Evolutionary conservation across 2,329 filamentous ascomycete genomes (phyloP).

Genomic region (Microthyrium microscopicum): DNA sequence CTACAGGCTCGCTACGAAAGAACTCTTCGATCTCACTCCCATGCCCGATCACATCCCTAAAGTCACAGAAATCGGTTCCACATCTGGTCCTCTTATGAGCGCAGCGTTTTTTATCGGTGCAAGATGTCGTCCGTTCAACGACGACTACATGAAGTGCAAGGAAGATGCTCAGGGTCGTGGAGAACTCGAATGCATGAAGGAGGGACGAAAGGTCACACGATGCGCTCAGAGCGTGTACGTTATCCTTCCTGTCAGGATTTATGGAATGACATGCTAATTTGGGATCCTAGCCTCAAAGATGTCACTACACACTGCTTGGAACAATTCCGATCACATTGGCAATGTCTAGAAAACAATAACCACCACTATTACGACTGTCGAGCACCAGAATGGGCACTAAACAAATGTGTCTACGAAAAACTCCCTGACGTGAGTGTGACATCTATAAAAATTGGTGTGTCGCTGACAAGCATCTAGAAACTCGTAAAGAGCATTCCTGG

Average conservation of each 20-base stretch:
- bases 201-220: constrained; percentile 88
- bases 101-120: constrained; percentile 95
- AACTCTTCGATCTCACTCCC: constrained; percentile 90
- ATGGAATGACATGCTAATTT: constrained; percentile 9
- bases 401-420: constrained; percentile 91
- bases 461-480: constrained; percentile 19
- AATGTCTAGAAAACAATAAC: constrained; percentile 93
- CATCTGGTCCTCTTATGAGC: constrained; percentile 78
- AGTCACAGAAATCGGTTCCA: constrained; percentile 85
- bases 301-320: constrained; percentile 88
- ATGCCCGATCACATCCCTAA: constrained; percentile 82
- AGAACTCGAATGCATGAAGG: constrained; percentile 89
- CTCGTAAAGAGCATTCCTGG: constrained; percentile 36
- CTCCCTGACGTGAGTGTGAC: background rate
- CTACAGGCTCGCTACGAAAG: constrained; percentile 78
- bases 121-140: constrained; percentile 87
- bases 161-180: constrained; percentile 77
- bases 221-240: constrained; percentile 85
- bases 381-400: constrained; percentile 71
- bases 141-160: constrained; percentile 99
- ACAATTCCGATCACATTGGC: constrained; percentile 86
- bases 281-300: constrained; percentile 59
- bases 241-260: background rate
- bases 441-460: background rate
- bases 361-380: constrained; percentile 96